phyloP scores from a whole-genome alignment of 208 protist species.

The Acanthamoeba lenticulata region DNA sequence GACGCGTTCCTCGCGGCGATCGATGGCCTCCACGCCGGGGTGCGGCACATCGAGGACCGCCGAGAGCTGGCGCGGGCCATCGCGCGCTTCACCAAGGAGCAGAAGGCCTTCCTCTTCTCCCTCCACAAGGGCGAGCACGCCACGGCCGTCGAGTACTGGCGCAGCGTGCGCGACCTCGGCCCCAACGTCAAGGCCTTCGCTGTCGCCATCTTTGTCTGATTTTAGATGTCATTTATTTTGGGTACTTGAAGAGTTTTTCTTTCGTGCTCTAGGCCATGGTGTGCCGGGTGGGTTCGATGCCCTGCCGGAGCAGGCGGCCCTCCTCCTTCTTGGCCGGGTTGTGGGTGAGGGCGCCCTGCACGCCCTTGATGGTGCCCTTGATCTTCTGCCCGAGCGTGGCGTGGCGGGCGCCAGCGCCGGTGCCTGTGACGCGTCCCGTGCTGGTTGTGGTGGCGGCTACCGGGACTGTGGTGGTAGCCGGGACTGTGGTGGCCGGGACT shows the following conservation, averaged over 20 bases:
- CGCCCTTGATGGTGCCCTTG: conserved; percentile 4
- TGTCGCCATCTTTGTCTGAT: not conserved
- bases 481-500: not conserved
- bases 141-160: not conserved
- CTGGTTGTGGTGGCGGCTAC: no score
- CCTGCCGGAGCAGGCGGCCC: not conserved
- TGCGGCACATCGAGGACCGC: not conserved
- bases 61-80: conserved; percentile 6
- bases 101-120: conserved; percentile 18
- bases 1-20: not conserved
- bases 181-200: not conserved
- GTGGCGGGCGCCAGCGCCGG: not conserved
- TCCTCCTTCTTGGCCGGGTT: conserved; percentile 32
- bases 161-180: not conserved
- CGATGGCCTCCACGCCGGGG: not conserved
- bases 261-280: not conserved
- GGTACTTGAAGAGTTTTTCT: not conserved
- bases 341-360: not conserved
- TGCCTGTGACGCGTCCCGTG: not conserved
- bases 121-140: conserved; percentile 17
- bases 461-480: no score
- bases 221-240: no score
- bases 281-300: conserved; percentile 3
- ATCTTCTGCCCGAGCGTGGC: conserved; percentile 11
- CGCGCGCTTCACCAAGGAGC: not conserved